These are phyloP conservation scores for Globisporangium camurandrum DNA, from an alignment of 352 stramenopile genomes.

Conservation along the genomic window DNA sequence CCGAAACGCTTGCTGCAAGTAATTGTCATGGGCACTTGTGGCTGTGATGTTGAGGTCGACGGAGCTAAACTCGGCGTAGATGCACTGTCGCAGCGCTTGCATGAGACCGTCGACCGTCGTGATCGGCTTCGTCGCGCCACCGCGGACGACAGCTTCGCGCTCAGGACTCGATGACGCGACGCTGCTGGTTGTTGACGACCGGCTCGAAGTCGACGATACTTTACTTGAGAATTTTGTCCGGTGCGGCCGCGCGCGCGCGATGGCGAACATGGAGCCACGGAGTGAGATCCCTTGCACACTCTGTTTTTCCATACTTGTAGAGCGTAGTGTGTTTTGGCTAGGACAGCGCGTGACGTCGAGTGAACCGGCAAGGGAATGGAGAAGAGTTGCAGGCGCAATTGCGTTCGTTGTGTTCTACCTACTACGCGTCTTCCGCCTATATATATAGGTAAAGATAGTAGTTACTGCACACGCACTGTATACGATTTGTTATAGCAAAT, in stretches of 20 bases:
- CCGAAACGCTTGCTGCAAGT: conserved; percentile 54
- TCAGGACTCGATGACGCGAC: not conserved
- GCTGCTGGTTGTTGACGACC: conserved; percentile 1
- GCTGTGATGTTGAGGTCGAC: conserved; percentile 27
- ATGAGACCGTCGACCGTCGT: conserved; percentile 38
- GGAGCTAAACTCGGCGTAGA: conserved; percentile 41
- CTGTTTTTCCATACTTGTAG: conserved; percentile 11
- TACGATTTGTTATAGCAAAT: no score
- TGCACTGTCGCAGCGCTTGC: conserved; percentile 35
- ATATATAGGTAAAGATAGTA: no score
- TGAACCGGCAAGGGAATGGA: not conserved
- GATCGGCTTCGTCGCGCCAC: conserved; percentile 11
- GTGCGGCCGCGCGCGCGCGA: conserved; percentile 6
- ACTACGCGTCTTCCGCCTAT: no score
- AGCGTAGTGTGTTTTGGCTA: no score
- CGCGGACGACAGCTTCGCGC: conserved; percentile 1
- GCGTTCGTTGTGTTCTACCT: no score
- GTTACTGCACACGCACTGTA: no score
- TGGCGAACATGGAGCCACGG: conserved; percentile 28
- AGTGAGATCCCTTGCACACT: conserved; percentile 22
- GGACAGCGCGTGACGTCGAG: no score
- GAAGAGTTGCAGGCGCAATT: no score
- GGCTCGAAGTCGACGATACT: not conserved
- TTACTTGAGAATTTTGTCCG: conserved; percentile 13
- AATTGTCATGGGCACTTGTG: conserved; percentile 46